Conservation (phyloP, 2,329 filamentous ascomycete genomes). For the Alternaria metachromatica region DNA sequence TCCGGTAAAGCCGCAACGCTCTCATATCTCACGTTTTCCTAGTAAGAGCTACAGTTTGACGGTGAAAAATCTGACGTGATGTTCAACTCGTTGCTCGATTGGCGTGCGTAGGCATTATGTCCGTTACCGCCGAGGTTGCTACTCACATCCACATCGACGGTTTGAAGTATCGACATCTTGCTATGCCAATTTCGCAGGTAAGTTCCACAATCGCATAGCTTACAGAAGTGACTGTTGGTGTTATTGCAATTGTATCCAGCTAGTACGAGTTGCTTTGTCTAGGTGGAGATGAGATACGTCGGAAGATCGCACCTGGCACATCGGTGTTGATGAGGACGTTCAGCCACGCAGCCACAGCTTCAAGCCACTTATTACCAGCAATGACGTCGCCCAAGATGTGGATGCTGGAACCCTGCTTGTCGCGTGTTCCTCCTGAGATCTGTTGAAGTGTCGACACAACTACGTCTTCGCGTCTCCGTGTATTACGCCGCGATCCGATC, state of each 20-base stretch:
- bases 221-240: neutral
- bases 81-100: neutral
- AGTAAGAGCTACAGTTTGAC: neutral
- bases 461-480: constrained; percentile 1
- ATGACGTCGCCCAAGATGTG: constrained; percentile 11
- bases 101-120: neutral
- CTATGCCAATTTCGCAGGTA: neutral
- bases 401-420: constrained; percentile 10
- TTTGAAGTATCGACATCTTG: neutral
- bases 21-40: neutral
- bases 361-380: constrained; percentile 10
- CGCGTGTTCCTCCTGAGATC: constrained; percentile 4
- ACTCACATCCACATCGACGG: neutral
- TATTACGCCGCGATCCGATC: neutral
- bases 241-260: accelerated
- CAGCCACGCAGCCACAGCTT: constrained; percentile 11
- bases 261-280: neutral
- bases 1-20: neutral
- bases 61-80: neutral
- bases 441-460: neutral
- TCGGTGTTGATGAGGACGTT: neutral
- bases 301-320: neutral
- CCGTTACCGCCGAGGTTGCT: neutral
- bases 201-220: neutral
- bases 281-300: neutral